These are phyloP conservation scores for Metarhizium sp. DNA, from an alignment of 2,329 filamentous ascomycete genomes.

Conservation along the genomic window DNA sequence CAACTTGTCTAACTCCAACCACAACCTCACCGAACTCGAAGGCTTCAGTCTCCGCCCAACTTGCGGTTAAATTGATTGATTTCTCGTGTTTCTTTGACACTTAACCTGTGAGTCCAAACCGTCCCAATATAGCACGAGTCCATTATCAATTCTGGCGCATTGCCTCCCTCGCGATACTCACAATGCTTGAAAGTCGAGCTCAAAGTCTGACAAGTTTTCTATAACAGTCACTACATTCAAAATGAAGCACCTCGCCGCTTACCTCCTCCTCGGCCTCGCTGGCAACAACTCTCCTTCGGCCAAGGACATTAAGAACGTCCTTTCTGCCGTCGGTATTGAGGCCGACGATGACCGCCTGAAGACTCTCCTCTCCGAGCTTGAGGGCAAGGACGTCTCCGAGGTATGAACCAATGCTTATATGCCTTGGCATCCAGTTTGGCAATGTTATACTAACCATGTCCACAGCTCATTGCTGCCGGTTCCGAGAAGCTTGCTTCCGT, in stretches of 20 bases:
- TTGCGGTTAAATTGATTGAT: slow-evolving; percentile 99
- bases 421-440: not conserved
- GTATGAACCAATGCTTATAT: slow-evolving; percentile 39
- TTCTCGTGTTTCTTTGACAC: slow-evolving; percentile 63
- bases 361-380: slow-evolving; percentile 80
- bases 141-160: not conserved
- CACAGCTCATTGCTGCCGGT: slow-evolving; percentile 82
- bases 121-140: not conserved
- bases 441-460: slow-evolving; percentile 10
- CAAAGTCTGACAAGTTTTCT: slow-evolving; percentile 10
- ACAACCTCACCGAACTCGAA: slow-evolving; percentile 64
- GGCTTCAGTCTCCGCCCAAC: slow-evolving; percentile 97
- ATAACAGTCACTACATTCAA: slow-evolving; percentile 40
- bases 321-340: slow-evolving; percentile 91
- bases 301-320: slow-evolving; percentile 76
- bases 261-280: slow-evolving; percentile 90
- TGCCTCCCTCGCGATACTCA: not conserved
- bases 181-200: slow-evolving; percentile 7
- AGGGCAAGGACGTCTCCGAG: slow-evolving; percentile 89
- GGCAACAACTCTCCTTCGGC: slow-evolving; percentile 87
- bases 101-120: slow-evolving; percentile 23
- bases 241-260: slow-evolving; percentile 99
- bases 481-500: slow-evolving; percentile 94
- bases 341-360: slow-evolving; percentile 79
- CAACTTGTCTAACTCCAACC: slow-evolving; percentile 14